These are phyloP conservation scores for Rosellinia necatrix DNA, from an alignment of 2,329 filamentous ascomycete genomes.

Conservation along the genomic window DNA sequence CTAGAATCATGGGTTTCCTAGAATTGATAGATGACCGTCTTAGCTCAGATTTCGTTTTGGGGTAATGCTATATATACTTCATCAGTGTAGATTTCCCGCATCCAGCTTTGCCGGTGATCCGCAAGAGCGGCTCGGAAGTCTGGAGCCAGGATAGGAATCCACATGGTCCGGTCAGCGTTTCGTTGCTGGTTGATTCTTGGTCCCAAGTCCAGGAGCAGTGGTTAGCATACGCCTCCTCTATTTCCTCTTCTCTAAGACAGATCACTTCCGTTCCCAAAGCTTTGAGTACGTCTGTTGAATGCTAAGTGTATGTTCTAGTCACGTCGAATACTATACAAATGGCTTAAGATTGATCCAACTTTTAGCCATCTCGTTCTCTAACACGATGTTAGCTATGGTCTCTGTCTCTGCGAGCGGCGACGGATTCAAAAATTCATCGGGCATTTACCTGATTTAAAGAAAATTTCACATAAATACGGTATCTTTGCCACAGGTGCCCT, in stretches of 20 bases:
- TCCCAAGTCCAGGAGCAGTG: not conserved
- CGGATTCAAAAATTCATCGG: no score
- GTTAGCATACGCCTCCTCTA: not conserved
- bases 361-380: not conserved
- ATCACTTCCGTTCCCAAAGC: not conserved
- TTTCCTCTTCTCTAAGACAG: not conserved
- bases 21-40: not conserved
- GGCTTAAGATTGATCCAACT: not conserved
- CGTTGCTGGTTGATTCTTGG: not conserved
- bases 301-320: not conserved
- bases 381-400: not conserved
- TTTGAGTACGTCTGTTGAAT: not conserved
- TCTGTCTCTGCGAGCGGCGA: no score
- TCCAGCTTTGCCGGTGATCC: conserved; percentile 1
- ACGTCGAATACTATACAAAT: not conserved
- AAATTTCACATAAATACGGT: no score
- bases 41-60: not conserved
- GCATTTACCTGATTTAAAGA: no score
- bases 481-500: no score
- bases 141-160: not conserved
- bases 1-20: not conserved
- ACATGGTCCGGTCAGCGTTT: not conserved
- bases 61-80: not conserved
- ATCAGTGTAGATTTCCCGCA: not conserved
- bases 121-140: not conserved